Evolutionary conservation across 2,329 filamentous ascomycete genomes (phyloP).

Genomic region (Claviceps paspali): DNA sequence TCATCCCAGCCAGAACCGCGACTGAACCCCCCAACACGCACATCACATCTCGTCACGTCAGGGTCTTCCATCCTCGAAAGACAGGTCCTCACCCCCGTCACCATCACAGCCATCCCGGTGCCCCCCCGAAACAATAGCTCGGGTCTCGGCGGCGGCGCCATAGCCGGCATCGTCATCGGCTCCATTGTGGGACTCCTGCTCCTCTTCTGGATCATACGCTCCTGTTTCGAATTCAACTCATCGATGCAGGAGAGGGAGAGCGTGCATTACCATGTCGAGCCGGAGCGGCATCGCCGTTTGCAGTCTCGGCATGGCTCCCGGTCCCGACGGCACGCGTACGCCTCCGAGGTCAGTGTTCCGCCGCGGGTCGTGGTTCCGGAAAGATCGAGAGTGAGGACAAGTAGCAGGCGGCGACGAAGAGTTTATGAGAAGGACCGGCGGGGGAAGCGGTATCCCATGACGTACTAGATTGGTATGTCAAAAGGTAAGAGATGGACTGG

Average conservation of each 20-base stretch:
- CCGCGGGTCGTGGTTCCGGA: background rate
- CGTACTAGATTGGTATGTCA: too few species aligned
- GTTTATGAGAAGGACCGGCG: background rate
- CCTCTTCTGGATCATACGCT: constrained; percentile 30
- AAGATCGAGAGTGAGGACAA: background rate
- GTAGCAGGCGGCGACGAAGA: background rate
- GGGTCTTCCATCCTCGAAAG: constrained; percentile 2
- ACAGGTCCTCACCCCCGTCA: constrained; percentile 14
- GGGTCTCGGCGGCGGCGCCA: constrained; percentile 30
- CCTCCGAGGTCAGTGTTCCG: background rate
- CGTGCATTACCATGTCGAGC: constrained; percentile 17
- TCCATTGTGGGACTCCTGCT: constrained; percentile 30
- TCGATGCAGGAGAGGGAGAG: constrained; percentile 18
- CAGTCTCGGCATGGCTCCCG: constrained; percentile 12
- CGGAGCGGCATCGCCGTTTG: constrained; percentile 9
- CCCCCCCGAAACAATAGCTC: constrained; percentile 7
- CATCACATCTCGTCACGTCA: too few species aligned
- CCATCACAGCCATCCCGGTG: constrained; percentile 13
- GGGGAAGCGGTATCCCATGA: background rate
- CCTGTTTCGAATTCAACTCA: constrained; percentile 26
- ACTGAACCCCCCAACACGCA: too few species aligned
- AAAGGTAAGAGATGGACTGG: too few species aligned
- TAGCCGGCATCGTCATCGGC: constrained; percentile 36
- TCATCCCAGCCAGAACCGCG: too few species aligned
- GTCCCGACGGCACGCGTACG: background rate